Evolutionary conservation across 2,329 filamentous ascomycete species (phyloP), one percentile per base, ranked within the genome.

Genomic region (Aspergillus sp.): DNA sequence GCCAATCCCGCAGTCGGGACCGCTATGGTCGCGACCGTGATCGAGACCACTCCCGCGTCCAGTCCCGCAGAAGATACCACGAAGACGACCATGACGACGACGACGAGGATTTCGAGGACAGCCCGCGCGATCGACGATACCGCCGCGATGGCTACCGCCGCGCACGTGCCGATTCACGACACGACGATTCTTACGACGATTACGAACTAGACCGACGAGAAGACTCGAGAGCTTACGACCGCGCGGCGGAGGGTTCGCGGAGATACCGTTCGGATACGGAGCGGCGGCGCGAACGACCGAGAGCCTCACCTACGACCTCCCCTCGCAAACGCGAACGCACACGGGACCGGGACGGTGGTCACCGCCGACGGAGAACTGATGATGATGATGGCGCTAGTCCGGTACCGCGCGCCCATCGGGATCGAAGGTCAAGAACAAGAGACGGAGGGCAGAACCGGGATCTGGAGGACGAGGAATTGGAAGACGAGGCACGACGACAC

Each of bases 281-380:
- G 35, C 43, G 58, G 45, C 65, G 65, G 33, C 66, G 66, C 55
- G 66, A 66, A n/a, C 64, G 59, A 60, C 66, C 68, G 11, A 74
- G 71, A 53, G 72, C 72, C 47, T 75, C 75, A 2, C 73, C 74
- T 19, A 68, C 69, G 56, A 67, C 70, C 12, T 73, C 73, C 31
- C 75, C 74, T 21, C 59, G 73, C 58, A 73, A 66, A 58, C 63
- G 64, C 23, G 71, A 72, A 58, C 66, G 69, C 8, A 64, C 66
- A 17, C 61, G 71, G 12, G 73, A 75, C 62, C 67, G 69, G 3
- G 72, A 73, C 52, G 71, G 27, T 17, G 37, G 70, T 9, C 65
- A 69, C 53, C 65, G 68, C 44, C 66, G 65, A 57, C 64, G 62
- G 31, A 63, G 64, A 23, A 66, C 70, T 19, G 62, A 65, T 14